A percentile compares a stretch with the other conserved stretches of the same genome.
These are phyloP conservation scores for Tetrahymena borealis DNA, from an alignment of 73 alveolate species.

Conservation along the genomic window DNA sequence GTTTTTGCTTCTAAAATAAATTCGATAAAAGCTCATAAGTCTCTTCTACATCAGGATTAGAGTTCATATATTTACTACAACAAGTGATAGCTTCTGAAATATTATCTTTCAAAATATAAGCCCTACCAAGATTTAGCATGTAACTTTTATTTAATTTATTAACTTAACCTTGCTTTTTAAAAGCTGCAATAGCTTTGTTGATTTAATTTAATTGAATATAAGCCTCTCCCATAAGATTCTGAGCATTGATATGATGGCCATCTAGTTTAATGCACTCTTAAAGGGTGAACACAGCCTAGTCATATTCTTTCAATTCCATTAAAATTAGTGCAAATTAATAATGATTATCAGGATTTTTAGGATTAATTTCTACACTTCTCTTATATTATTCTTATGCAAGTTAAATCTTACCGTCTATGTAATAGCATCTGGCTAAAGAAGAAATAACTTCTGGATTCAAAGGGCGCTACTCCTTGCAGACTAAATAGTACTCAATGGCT, in stretches of 20 bases:
- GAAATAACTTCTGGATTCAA: background rate
- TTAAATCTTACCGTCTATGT: background rate
- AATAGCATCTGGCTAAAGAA: background rate
- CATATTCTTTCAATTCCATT: background rate
- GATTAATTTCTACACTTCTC: background rate
- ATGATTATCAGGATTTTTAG: background rate
- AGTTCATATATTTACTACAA: background rate
- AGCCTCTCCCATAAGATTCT: constrained; percentile 13
- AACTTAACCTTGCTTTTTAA: background rate
- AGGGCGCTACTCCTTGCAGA: background rate
- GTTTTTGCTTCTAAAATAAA: background rate
- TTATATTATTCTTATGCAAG: background rate
- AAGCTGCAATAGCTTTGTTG: constrained; percentile 5
- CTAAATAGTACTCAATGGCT: background rate
- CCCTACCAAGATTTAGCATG: background rate
- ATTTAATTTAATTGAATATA: background rate
- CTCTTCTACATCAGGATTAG: background rate
- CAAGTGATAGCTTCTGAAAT: background rate
- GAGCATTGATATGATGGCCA: background rate
- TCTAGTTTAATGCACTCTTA: constrained; percentile 4
- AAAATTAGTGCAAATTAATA: background rate
- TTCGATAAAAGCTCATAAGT: background rate
- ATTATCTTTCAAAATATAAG: background rate
- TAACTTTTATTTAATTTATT: background rate
- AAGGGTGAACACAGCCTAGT: background rate